These are phyloP conservation scores for Trichoderma pleuroti DNA, from an alignment of 2,329 filamentous ascomycete genomes.

Conservation along the genomic window DNA sequence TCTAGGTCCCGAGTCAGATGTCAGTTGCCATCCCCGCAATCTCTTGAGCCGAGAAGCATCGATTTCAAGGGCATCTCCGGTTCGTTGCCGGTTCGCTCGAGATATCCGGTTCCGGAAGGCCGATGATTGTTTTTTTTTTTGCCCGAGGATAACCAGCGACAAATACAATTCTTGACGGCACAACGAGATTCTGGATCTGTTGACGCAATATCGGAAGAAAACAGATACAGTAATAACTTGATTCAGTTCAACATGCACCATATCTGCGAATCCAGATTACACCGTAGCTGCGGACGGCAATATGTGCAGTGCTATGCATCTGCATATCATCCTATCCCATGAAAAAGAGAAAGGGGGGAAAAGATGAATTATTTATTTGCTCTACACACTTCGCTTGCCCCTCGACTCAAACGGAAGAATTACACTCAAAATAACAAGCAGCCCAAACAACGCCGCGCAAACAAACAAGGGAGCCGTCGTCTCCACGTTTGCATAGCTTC, in stretches of 20 bases:
- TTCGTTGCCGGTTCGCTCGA: not conserved
- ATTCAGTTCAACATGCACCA: not conserved
- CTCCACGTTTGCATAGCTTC: constrained; percentile 20
- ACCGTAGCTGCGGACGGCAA: not conserved
- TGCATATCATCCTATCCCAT: not conserved
- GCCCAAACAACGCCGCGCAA: constrained; percentile 18
- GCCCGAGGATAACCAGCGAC: not conserved
- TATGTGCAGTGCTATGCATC: not conserved
- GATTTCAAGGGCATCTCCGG: not conserved
- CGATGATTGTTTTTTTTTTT: not conserved
- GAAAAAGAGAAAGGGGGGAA: not conserved
- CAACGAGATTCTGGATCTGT: not conserved
- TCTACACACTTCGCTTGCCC: constrained; percentile 18
- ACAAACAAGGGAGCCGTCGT: constrained; percentile 20
- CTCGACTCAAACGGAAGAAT: constrained; percentile 19
- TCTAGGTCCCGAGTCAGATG: not conserved
- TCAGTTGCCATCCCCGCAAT: not conserved
- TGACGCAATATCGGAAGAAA: not conserved
- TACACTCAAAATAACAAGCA: constrained; percentile 19
- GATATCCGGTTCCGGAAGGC: not conserved
- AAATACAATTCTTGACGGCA: not conserved
- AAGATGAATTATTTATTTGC: not conserved
- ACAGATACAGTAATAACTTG: not conserved
- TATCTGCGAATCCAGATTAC: not conserved
- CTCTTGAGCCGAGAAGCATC: not conserved